Base-by-base conservation (phyloP, 2,329 filamentous ascomycete species). In the Fusarium cyanostomum region DNA sequence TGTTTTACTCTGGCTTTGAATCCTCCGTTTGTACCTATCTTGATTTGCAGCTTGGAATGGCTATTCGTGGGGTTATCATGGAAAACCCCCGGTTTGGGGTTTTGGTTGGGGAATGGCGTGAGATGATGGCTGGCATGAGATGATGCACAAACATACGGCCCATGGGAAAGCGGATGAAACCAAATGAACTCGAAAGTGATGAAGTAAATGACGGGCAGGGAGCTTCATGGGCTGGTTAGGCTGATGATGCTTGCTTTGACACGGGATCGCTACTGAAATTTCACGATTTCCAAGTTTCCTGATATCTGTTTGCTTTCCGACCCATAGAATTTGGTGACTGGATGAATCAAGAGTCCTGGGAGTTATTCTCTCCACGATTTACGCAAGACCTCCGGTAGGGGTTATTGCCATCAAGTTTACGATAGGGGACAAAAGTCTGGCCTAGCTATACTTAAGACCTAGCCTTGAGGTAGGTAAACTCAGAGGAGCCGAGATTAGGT, bases 241-340 rank as follows among this genome's bases (percentile, higher is more conserved):
- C 59, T 56, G 51, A 56, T 69, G 42, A 56, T 69, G 42, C 52
- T 69, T 69, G 59, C 48, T 56, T 64, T 64, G 62, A 62, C 56
- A 56, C 44, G 54, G 62, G 6, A 21, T 6, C 21, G 21, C 21
- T 35, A 51, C 38, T 58, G 39, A 53, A 51, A 67, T 43, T 66
- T 54, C 50, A 67, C 56, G 53, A 67, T 67, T 59, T 58, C 21
- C 34, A 48, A 58, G 27, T 41, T 61, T 42, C 21, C 26, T 37
- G 8, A 24, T 21, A 31, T 38, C 28, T 24, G 21, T 21, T 21
- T 21, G 21, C 21, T 6, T 21, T 6, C 21, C 21, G 21, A 21
- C 4, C 21, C 21, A 21, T 21, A 21, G 4, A 21, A 21, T 21
- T 6, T 21, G 21, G 21, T 21, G 21, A 21, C 4, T 21, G 21